These are phyloP conservation scores for Vanderwaltozyma tropicalis DNA, from an alignment of 805 yeast genomes.

Conservation along the genomic window DNA sequence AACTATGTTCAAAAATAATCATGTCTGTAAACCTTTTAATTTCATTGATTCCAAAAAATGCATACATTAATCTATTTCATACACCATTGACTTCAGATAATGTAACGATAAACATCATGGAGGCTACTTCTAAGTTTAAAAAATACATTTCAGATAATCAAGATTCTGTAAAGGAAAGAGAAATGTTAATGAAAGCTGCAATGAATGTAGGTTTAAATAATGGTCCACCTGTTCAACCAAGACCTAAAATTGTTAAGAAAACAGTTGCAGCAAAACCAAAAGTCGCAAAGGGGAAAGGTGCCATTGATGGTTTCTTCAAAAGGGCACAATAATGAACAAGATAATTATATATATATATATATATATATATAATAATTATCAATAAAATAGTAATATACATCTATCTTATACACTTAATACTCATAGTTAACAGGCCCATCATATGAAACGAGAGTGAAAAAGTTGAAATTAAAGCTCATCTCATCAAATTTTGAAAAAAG, in stretches of 20 bases:
- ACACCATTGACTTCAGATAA: conserved; percentile 7
- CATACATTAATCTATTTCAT: conserved; percentile 19
- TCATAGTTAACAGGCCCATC: too few relatives aligned
- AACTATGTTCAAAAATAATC: conserved; percentile 28
- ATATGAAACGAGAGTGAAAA: not conserved
- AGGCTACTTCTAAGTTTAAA: conserved; percentile 27
- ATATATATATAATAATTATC: too few relatives aligned
- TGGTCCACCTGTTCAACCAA: too few relatives aligned
- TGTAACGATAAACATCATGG: conserved; percentile 15
- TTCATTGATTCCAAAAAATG: conserved; percentile 38
- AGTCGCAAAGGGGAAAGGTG: conserved; percentile 53
- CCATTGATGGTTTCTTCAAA: conserved; percentile 58
- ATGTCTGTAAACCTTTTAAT: conserved; percentile 35
- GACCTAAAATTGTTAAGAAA: conserved; percentile 20
- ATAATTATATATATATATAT: not conserved
- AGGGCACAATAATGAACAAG: conserved; percentile 21
- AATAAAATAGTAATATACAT: not conserved
- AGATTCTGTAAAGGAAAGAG: conserved; percentile 17
- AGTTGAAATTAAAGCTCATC: not conserved
- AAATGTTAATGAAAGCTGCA: conserved; percentile 24
- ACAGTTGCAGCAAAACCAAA: conserved; percentile 30
- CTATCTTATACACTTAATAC: too few relatives aligned
- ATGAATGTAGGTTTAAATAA: conserved; percentile 21
- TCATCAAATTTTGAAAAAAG: too few relatives aligned
- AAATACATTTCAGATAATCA: conserved; percentile 15